These are phyloP conservation scores for Sporothrix pseudoabietina DNA, from an alignment of 2,329 filamentous ascomycete species.

Conservation along the genomic window DNA sequence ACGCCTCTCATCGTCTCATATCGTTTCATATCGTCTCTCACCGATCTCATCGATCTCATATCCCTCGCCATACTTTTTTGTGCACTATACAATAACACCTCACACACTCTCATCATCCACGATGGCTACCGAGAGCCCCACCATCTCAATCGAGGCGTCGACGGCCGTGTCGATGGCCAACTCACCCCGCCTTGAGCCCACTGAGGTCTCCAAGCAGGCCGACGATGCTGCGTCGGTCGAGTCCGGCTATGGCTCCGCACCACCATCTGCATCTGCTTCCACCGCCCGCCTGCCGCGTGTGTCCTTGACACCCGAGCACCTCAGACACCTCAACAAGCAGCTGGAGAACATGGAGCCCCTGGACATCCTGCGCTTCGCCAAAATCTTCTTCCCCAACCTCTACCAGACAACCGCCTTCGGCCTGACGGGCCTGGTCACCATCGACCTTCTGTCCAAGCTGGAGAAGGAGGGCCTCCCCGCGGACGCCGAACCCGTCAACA, in stretches of 20 bases:
- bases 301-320: constrained; percentile 82
- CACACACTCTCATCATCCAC: not conserved
- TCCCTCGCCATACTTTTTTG: not conserved
- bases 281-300: constrained; percentile 73
- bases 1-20: no score
- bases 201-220: constrained; percentile 47
- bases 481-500: not conserved
- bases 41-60: not conserved
- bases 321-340: constrained; percentile 88
- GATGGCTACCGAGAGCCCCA: constrained; percentile 16
- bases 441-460: constrained; percentile 83
- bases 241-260: constrained; percentile 78
- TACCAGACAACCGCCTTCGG: constrained; percentile 87
- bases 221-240: constrained; percentile 56
- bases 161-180: constrained; percentile 19
- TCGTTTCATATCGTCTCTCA: not conserved
- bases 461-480: constrained; percentile 58
- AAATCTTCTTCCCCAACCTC: constrained; percentile 84
- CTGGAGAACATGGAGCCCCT: constrained; percentile 84
- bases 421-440: constrained; percentile 75
- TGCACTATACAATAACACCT: not conserved
- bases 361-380: constrained; percentile 91
- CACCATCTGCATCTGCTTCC: constrained; percentile 53
- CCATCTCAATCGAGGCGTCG: constrained; percentile 1
- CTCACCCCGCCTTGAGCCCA: constrained; percentile 44